These are phyloP conservation scores for Aaosphaeria pasadenensis DNA, from an alignment of 2,329 filamentous ascomycete genomes.

Conservation along the genomic window DNA sequence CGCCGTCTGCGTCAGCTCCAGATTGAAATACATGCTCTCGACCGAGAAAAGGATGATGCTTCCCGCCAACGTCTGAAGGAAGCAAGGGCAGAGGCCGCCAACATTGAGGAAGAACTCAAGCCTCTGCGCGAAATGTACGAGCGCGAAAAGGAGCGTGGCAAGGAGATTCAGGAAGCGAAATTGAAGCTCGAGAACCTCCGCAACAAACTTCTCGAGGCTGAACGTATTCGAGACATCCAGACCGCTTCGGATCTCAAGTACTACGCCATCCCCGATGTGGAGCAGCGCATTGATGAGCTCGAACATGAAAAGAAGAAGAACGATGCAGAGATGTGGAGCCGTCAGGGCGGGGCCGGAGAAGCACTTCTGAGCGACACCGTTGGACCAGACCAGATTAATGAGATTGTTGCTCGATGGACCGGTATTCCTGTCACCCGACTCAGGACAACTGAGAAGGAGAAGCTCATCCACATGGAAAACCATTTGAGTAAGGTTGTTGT, in stretches of 20 bases:
- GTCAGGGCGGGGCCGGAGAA: slow-evolving; percentile 59
- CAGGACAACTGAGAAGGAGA: slow-evolving; percentile 95
- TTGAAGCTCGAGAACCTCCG: slow-evolving; percentile 89
- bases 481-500: slow-evolving; percentile 81
- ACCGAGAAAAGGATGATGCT: slow-evolving; percentile 91
- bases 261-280: slow-evolving; percentile 93
- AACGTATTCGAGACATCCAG: slow-evolving; percentile 77
- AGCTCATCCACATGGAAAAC: slow-evolving; percentile 95
- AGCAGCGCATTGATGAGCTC: slow-evolving; percentile 73
- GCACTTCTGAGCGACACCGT: slow-evolving; percentile 88
- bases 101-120: slow-evolving; percentile 88
- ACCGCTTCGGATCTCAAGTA: slow-evolving; percentile 94
- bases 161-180: slow-evolving; percentile 90
- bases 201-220: slow-evolving; percentile 91
- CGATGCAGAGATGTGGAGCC: slow-evolving; percentile 62
- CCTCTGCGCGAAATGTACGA: slow-evolving; percentile 95
- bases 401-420: slow-evolving; percentile 97
- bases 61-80: slow-evolving; percentile 78
- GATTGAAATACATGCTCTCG: slow-evolving; percentile 94
- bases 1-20: slow-evolving; percentile 85
- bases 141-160: slow-evolving; percentile 84
- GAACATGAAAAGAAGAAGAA: slow-evolving; percentile 77
- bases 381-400: slow-evolving; percentile 96
- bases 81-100: slow-evolving; percentile 87
- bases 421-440: slow-evolving; percentile 94